Conservation (phyloP, 2,329 filamentous ascomycete genomes). For the Pseudohalonectria lignicola region DNA sequence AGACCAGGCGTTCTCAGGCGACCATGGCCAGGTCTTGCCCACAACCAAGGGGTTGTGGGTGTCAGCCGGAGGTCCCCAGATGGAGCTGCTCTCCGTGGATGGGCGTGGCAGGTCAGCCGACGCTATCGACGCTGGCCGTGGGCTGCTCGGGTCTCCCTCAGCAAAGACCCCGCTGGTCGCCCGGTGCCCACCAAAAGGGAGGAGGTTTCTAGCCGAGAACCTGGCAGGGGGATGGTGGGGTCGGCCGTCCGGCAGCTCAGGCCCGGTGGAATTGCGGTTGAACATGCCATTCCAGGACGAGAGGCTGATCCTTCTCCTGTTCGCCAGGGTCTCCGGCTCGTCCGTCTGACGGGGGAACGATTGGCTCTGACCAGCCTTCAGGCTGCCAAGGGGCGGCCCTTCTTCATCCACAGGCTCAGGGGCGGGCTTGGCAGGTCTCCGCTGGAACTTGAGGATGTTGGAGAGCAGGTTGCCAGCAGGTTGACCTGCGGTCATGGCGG, state of each 20-base stretch:
- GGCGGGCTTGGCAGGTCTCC: slow-evolving; percentile 47
- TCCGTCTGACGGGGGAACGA: slow-evolving; percentile 59
- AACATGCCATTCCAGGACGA: slow-evolving; percentile 45
- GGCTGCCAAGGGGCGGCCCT: slow-evolving; percentile 54
- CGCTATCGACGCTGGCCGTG: slow-evolving; percentile 57
- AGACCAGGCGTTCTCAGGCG: slow-evolving; percentile 41
- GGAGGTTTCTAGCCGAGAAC: slow-evolving; percentile 30
- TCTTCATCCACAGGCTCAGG: slow-evolving; percentile 46
- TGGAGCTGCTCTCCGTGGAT: slow-evolving; percentile 67
- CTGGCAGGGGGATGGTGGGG: slow-evolving; percentile 8
- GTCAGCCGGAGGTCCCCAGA: slow-evolving; percentile 52
- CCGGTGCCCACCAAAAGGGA: slow-evolving; percentile 35
- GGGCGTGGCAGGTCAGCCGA: slow-evolving; percentile 64
- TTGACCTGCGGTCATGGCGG: slow-evolving; percentile 17
- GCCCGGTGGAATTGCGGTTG: slow-evolving; percentile 38
- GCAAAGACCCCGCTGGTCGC: slow-evolving; percentile 36
- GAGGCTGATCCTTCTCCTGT: slow-evolving; percentile 40
- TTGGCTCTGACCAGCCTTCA: slow-evolving; percentile 65
- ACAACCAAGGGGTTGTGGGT: slow-evolving; percentile 15
- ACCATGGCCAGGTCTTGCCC: slow-evolving; percentile 53
- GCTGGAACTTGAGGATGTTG: slow-evolving; percentile 46
- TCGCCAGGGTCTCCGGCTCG: slow-evolving; percentile 38
- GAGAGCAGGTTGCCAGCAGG: slow-evolving; percentile 21
- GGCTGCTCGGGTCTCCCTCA: slow-evolving; percentile 45
- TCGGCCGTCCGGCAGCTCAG: slow-evolving; percentile 27